phyloP scores from a whole-genome alignment of 176 grass and related monocot genomes.

The Oryza glaberrima region DNA sequence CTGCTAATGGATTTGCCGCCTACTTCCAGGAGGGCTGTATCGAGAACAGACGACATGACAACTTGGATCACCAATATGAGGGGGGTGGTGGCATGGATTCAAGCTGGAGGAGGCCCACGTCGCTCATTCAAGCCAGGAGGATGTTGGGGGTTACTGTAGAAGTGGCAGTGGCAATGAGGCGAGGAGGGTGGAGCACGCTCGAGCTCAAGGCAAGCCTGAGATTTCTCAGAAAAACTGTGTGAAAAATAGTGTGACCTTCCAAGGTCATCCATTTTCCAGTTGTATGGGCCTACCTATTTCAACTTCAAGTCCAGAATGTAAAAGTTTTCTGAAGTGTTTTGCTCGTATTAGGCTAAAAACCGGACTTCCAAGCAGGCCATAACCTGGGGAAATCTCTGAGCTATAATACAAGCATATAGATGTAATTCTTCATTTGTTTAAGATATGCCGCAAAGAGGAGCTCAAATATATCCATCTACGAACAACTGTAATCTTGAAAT shows the following conservation, averaged over 20 bases:
- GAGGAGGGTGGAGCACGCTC: no score
- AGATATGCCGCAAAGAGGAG: background rate
- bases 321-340: background rate
- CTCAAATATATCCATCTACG: background rate
- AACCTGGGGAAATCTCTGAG: background rate
- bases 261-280: no score
- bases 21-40: background rate
- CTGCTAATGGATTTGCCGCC: background rate
- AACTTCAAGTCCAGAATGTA: background rate
- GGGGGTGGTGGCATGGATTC: background rate
- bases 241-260: no score
- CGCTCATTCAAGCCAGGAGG: background rate
- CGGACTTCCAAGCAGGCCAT: background rate
- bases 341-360: background rate
- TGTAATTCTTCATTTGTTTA: background rate
- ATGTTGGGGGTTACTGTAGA: background rate
- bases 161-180: background rate
- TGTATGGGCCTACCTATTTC: background rate
- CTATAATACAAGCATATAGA: background rate
- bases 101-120: background rate
- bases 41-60: background rate
- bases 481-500: slow-evolving; percentile 16
- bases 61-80: background rate
- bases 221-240: no score
- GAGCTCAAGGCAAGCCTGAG: no score